phyloP scores from a whole-genome alignment of 345 rosid species.

The Geranium rotundifolium region DNA sequence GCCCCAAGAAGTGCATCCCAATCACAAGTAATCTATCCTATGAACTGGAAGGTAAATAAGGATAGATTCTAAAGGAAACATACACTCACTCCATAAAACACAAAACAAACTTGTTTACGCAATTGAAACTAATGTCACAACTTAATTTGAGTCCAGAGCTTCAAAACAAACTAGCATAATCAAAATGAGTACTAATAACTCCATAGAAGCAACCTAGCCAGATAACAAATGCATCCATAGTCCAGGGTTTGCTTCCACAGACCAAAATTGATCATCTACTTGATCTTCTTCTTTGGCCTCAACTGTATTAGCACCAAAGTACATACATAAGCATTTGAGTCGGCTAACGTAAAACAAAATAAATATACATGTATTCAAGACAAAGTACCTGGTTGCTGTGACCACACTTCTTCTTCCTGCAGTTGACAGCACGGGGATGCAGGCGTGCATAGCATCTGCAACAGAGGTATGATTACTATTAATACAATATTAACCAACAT shows the following conservation, averaged over 20 bases:
- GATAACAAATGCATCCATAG: neutral
- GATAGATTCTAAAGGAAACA: too few species aligned
- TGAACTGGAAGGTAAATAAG: too few species aligned
- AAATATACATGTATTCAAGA: neutral
- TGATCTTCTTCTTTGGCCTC: slow-evolving; percentile 65
- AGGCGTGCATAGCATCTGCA: slow-evolving; percentile 78
- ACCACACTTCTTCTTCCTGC: slow-evolving; percentile 90
- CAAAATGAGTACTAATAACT: neutral
- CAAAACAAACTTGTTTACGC: too few species aligned
- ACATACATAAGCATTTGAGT: neutral
- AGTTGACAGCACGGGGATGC: slow-evolving; percentile 93
- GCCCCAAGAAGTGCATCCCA: too few species aligned
- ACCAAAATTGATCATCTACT: slow-evolving; percentile 19
- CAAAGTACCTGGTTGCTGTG: slow-evolving; percentile 79
- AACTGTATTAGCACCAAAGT: slow-evolving; percentile 1
- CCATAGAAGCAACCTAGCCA: neutral
- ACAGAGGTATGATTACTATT: neutral
- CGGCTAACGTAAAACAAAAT: neutral
- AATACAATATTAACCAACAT: neutral
- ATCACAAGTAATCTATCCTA: too few species aligned
- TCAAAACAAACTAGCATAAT: neutral
- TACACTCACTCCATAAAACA: too few species aligned
- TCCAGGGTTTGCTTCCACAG: neutral
- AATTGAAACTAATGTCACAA: too few species aligned
- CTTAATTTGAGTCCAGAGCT: neutral